These are phyloP conservation scores for Lipomyces japonicus DNA, from an alignment of 805 yeast genomes.

Conservation along the genomic window DNA sequence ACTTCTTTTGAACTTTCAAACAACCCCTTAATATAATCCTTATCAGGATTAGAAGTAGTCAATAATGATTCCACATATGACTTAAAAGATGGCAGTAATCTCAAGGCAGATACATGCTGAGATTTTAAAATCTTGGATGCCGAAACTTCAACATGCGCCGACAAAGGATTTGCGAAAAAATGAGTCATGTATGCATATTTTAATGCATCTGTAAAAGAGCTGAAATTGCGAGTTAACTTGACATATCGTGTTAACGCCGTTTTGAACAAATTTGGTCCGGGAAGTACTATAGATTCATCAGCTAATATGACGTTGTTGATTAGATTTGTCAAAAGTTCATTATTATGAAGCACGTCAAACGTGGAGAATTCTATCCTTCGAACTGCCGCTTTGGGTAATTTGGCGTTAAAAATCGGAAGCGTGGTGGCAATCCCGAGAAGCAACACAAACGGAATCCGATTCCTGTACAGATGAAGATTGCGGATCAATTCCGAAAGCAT, in stretches of 20 bases:
- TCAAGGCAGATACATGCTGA: constrained; percentile 32
- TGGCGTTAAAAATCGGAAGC: constrained; percentile 37
- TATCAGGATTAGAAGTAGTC: not conserved
- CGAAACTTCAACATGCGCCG: constrained; percentile 26
- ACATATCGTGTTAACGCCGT: constrained; percentile 8
- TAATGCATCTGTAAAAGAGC: constrained; percentile 17
- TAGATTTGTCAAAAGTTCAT: constrained; percentile 13
- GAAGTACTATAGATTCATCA: constrained; percentile 5
- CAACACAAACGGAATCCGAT: constrained; percentile 36
- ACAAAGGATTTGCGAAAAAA: constrained; percentile 40
- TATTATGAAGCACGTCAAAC: constrained; percentile 31
- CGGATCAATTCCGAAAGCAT: constrained; percentile 35
- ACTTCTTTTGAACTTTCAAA: not conserved
- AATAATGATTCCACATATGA: constrained; percentile 1
- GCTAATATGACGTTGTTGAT: constrained; percentile 19
- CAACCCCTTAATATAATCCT: not conserved
- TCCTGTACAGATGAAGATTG: constrained; percentile 36
- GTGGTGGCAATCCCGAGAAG: constrained; percentile 40
- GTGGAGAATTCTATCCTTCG: constrained; percentile 31
- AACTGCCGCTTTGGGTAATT: constrained; percentile 33
- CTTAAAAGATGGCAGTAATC: constrained; percentile 40
- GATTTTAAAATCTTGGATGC: constrained; percentile 9
- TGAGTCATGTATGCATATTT: constrained; percentile 38
- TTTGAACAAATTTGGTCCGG: constrained; percentile 16
- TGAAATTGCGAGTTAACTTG: constrained; percentile 12